A percentile compares a stretch with the other conserved stretches of the same genome.
phyloP scores from a whole-genome alignment of 352 stramenopile species.

The Pythium monospermum region DNA sequence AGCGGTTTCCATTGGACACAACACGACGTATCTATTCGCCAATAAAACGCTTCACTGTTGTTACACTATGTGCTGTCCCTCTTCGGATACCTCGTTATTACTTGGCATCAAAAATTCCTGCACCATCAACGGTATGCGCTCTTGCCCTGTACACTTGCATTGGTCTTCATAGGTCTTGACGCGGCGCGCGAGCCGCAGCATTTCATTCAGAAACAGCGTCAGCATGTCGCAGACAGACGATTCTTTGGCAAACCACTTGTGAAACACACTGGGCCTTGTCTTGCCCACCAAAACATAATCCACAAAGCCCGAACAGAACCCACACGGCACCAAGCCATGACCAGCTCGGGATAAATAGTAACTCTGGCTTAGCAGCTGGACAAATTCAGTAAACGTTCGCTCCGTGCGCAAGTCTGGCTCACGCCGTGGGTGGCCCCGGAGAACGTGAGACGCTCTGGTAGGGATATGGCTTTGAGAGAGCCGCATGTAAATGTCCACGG shows the following conservation, averaged over 20 bases:
- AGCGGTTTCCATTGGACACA: too few relatives aligned
- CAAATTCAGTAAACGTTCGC: slow-evolving; percentile 51
- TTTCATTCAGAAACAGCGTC: slow-evolving; percentile 5
- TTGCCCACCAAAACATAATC: slow-evolving; percentile 9
- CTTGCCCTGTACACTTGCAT: slow-evolving; percentile 3
- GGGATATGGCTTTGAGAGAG: background rate
- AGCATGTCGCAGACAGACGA: slow-evolving; percentile 2
- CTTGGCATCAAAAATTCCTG: slow-evolving; percentile 2
- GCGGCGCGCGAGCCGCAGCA: slow-evolving; percentile 5
- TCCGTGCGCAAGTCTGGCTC: slow-evolving; percentile 17
- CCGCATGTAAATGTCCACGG: slow-evolving; percentile 3
- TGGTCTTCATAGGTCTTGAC: slow-evolving; percentile 10
- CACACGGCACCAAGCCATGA: slow-evolving; percentile 11
- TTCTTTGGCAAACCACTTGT: slow-evolving; percentile 10
- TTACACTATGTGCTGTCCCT: background rate
- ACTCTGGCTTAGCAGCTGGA: slow-evolving; percentile 27
- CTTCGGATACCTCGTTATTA: background rate
- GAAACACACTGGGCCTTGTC: background rate
- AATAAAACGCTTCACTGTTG: background rate
- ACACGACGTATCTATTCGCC: background rate
- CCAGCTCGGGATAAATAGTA: slow-evolving; percentile 8
- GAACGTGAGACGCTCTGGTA: background rate
- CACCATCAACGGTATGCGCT: slow-evolving; percentile 1
- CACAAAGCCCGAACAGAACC: slow-evolving; percentile 10
- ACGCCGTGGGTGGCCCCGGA: background rate